A percentile compares a stretch with the other conserved stretches of the same genome.
Conservation (phyloP, 1,284 basidiomycete genomes). For the Neonothopanus nambi region DNA sequence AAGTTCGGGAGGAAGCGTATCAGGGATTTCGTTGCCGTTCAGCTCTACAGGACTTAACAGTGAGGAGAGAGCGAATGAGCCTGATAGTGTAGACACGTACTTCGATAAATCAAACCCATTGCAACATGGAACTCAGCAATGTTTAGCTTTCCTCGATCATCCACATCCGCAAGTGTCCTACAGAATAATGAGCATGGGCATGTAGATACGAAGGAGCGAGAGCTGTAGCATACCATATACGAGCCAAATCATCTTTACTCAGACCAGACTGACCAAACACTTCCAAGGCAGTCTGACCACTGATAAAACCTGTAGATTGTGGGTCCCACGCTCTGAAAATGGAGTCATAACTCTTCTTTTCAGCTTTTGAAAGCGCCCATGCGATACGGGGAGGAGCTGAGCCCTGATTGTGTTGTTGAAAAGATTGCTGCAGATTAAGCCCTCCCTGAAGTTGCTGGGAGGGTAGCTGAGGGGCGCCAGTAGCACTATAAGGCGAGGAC, state of each 20-base stretch:
- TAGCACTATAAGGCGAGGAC: slow-evolving; percentile 59
- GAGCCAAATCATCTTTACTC: slow-evolving; percentile 87
- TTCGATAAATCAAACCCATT: slow-evolving; percentile 96
- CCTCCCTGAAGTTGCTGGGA: slow-evolving; percentile 56
- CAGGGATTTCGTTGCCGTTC: slow-evolving; percentile 92
- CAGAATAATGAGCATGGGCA: slow-evolving; percentile 7
- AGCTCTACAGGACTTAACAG: slow-evolving; percentile 52
- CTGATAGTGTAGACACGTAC: slow-evolving; percentile 48
- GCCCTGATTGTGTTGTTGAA: slow-evolving; percentile 81
- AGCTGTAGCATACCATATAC: slow-evolving; percentile 76
- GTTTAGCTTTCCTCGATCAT: slow-evolving; percentile 93
- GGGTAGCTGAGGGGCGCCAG: slow-evolving; percentile 69
- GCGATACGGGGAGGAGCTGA: slow-evolving; percentile 76
- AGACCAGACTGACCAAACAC: slow-evolving; percentile 96
- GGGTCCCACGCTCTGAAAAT: slow-evolving; percentile 98
- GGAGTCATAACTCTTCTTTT: slow-evolving; percentile 96
- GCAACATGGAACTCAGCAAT: slow-evolving; percentile 97
- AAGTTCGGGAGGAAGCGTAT: slow-evolving; percentile 85
- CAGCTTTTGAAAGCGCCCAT: slow-evolving; percentile 87
- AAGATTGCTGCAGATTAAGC: slow-evolving; percentile 68
- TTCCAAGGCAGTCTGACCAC: slow-evolving; percentile 83
- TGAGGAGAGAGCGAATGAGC: slow-evolving; percentile 1
- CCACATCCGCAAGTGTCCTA: slow-evolving; percentile 87
- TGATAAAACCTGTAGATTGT: slow-evolving; percentile 84
- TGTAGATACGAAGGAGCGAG: background rate